Evolutionary conservation across 805 yeast species (phyloP).

Genomic region (Ogataea zsoltii): DNA sequence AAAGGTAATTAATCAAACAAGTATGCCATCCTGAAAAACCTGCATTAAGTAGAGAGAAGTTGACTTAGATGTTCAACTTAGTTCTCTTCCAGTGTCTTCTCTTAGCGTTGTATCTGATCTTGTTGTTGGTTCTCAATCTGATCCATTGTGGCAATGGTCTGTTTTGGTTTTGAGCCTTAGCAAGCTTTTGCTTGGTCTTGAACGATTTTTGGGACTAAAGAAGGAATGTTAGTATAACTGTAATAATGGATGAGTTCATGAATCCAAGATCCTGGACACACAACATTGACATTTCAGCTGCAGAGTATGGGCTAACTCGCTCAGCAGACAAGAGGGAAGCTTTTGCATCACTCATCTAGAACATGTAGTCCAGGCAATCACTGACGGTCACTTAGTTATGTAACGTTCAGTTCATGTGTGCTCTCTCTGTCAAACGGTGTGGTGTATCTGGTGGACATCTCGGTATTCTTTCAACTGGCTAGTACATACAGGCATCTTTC

Average conservation of each 20-base stretch:
- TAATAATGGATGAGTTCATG: background rate
- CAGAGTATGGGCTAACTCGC: no score
- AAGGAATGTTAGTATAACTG: constrained; percentile 6
- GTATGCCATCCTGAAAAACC: constrained; percentile 7
- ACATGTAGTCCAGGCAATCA: no score
- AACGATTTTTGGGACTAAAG: constrained; percentile 88
- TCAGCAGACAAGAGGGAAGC: no score
- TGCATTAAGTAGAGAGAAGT: background rate
- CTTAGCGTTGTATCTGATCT: constrained; percentile 98
- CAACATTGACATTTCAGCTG: no score
- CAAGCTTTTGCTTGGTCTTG: constrained; percentile 97
- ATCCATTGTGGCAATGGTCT: constrained; percentile 99
- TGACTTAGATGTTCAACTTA: constrained; percentile 87
- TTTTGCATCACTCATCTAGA: no score
- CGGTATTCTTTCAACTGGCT: no score
- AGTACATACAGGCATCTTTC: constrained; percentile 27
- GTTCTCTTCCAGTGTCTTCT: constrained; percentile 99
- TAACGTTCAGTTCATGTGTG: no score
- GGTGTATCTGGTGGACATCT: no score
- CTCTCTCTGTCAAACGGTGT: no score
- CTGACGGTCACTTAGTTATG: no score
- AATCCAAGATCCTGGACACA: no score
- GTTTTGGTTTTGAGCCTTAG: constrained; percentile 98
- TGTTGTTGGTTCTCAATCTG: constrained; percentile 98
- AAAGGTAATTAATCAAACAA: constrained; percentile 5